Evolutionary conservation across 2,329 filamentous ascomycete genomes (phyloP), one percentile per base, ranked within the genome.

Genomic region (Aspergillus sergii): DNA sequence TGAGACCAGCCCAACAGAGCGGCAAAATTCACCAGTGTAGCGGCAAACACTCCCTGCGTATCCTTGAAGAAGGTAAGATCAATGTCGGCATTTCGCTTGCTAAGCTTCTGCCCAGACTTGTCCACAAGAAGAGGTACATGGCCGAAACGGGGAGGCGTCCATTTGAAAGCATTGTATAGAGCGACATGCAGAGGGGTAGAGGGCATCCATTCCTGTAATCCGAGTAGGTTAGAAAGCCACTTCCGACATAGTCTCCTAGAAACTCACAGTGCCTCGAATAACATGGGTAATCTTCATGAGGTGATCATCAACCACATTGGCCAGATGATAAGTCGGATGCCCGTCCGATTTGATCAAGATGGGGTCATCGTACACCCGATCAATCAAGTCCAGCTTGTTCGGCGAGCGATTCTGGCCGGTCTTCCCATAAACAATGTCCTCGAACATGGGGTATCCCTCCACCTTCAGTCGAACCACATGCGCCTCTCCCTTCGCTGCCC

Each of bases 231-330:
- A 43, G 46, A 34, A 4, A 77, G 84, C 71, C 78, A 91, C 89
- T n/a, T 19, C 28, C 21, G 5, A 32, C 10, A 30, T 39, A 39
- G 57, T 30, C 3, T 63, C 50, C 23, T 59, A 32, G 36, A 30
- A 3, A 78, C 85, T 71, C 79, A 91, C 89, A 30, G 91, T 90
- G 59, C 94, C 95, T 48, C 95, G 89, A 63, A 99, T 91, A 16
- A 99, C 95, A 77, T 98, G 94, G 0, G 94, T 97, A 69, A 99
- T 96, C 64, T 92, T 82, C 95, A 99, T 99, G 64, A 91, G 83
- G 76, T 97, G 92, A 73, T 99, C 95, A 73, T 99, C 95, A 5
- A 99, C 90, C 10, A 99, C 94, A 73, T 98, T 99, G 5, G 95
- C 95, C 65, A 99, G 89, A 77, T 99, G 95, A 73, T 99, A 99